These are phyloP conservation scores for Nannochloropsis salina DNA, from an alignment of 108 stramenopile genomes.

Conservation along the genomic window DNA sequence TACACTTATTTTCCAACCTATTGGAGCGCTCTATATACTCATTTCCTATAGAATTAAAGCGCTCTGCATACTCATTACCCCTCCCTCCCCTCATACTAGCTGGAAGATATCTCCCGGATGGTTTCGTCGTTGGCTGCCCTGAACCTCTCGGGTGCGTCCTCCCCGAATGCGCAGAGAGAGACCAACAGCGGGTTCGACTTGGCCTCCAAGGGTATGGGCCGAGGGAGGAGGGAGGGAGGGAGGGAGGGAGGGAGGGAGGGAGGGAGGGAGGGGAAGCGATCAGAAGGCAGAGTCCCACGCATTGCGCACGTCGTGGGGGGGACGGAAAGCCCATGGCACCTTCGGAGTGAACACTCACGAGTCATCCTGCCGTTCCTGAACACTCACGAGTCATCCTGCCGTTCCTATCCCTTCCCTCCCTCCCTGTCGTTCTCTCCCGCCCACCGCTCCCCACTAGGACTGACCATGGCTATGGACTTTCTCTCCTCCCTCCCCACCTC, in stretches of 20 bases:
- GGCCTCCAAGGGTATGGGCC: not conserved
- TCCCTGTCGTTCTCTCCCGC: not conserved
- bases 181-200: not conserved
- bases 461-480: not conserved
- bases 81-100: not conserved
- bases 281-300: no score
- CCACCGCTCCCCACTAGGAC: not conserved
- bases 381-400: not conserved
- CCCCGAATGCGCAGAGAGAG: not conserved
- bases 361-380: not conserved
- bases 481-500: not conserved
- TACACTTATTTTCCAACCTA: no score
- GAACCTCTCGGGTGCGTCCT: not conserved
- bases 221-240: not conserved
- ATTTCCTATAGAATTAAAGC: no score
- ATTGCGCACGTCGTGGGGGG: no score
- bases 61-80: no score
- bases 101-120: not conserved
- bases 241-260: not conserved
- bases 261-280: not conserved
- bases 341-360: not conserved
- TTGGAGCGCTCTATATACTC: no score
- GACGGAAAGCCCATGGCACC: no score
- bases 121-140: not conserved
- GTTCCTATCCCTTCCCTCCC: not conserved